These are phyloP conservation scores for Austroboletus festivus DNA, from an alignment of 768 basidiomycete species.

Conservation along the genomic window DNA sequence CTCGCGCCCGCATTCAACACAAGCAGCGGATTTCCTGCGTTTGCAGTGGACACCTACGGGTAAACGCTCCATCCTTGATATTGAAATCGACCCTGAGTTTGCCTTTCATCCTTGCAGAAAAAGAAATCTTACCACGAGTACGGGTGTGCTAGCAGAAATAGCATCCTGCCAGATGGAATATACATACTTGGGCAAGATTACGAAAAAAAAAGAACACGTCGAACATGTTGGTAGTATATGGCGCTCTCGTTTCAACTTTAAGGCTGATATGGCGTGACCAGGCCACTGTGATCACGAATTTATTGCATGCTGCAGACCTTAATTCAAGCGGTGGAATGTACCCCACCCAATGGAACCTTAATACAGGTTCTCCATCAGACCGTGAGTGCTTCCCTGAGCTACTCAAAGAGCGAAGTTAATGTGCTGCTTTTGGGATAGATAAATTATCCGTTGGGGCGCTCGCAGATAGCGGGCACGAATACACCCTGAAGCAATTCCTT, in stretches of 20 bases:
- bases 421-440: not conserved
- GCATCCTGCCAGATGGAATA: slow-evolving; percentile 82
- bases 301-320: slow-evolving; percentile 46
- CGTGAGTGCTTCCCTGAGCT: slow-evolving; percentile 36
- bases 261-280: slow-evolving; percentile 18
- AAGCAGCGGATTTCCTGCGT: slow-evolving; percentile 65
- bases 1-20: slow-evolving; percentile 73
- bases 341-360: slow-evolving; percentile 55
- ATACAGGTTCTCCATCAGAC: slow-evolving; percentile 40
- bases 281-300: slow-evolving; percentile 48
- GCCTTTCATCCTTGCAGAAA: not conserved
- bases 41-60: slow-evolving; percentile 64
- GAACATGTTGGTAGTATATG: slow-evolving; percentile 48
- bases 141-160: slow-evolving; percentile 67
- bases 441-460: slow-evolving; percentile 56
- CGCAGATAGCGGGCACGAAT: slow-evolving; percentile 75
- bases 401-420: not conserved
- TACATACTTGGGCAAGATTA: slow-evolving; percentile 75
- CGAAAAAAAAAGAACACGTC: slow-evolving; percentile 64
- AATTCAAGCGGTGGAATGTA: slow-evolving; percentile 56
- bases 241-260: too few species aligned
- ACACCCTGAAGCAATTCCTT: slow-evolving; percentile 69
- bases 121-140: not conserved
- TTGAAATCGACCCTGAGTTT: not conserved
- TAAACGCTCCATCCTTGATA: slow-evolving; percentile 21